Conservation (phyloP, 108 stramenopile genomes). For the Parietichytrium sp. region DNA sequence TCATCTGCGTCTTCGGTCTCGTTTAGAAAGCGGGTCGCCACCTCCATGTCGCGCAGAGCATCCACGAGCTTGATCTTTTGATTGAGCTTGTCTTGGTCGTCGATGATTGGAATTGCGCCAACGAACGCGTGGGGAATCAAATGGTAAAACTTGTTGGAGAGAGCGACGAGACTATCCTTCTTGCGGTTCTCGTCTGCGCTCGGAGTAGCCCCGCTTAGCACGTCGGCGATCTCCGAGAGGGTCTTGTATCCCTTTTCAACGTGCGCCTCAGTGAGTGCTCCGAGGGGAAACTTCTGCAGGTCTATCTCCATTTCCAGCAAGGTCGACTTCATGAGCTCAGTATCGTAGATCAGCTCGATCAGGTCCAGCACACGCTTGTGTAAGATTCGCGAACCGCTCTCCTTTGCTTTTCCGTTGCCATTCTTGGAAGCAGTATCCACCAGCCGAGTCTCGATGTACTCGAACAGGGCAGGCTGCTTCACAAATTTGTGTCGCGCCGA, state of each 20-base stretch:
- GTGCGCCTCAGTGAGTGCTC: not conserved
- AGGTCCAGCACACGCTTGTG: slow-evolving; percentile 2
- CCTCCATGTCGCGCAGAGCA: slow-evolving; percentile 32
- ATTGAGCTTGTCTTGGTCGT: not conserved
- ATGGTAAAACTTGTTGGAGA: slow-evolving; percentile 31
- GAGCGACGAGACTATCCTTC: not conserved
- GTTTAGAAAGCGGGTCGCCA: not conserved
- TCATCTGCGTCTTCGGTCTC: not conserved
- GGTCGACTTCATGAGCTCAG: slow-evolving; percentile 28
- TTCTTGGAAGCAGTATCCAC: not conserved
- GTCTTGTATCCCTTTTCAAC: slow-evolving; percentile 37
- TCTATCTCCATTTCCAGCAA: slow-evolving; percentile 33
- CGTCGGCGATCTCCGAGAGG: slow-evolving; percentile 20
- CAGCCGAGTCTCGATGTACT: slow-evolving; percentile 12
- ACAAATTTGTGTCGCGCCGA: not conserved
- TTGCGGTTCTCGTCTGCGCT: not conserved
- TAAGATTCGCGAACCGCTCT: not conserved
- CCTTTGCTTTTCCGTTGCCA: not conserved
- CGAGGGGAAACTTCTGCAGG: not conserved
- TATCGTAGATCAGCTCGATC: slow-evolving; percentile 30
- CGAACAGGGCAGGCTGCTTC: not conserved
- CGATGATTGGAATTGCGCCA: not conserved
- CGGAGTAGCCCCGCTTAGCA: not conserved
- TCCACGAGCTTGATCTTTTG: slow-evolving; percentile 26
- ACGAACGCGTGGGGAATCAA: not conserved